Evolutionary conservation across 345 rosid species (phyloP), one percentile per base, ranked within the genome.

Genomic region (Brassica incana): DNA sequence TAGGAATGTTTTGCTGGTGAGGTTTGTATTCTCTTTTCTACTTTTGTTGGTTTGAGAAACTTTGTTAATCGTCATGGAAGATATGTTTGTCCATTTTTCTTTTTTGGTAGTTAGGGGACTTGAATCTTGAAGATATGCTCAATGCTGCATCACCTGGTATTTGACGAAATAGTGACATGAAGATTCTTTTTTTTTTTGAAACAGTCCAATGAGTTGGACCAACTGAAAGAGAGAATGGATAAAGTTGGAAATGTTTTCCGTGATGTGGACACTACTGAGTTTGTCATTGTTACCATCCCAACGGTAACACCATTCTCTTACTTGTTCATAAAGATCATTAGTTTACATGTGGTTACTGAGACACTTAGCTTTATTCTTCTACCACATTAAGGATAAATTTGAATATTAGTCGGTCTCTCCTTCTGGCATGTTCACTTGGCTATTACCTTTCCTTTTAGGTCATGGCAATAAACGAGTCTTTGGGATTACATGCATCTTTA

Each of bases 241-340:
- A 52, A 52, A 87, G 91, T 92, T 65, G 84, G 87, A 72, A 90
- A 89, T 80, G 87, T 92, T 75, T 91, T 92, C 76, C 89, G 79
- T 20, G 87, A 89, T 78, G 73, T 82, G 23, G 75, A 85, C 67
- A 62, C 84, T 77, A 91, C 91, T 4, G 94, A 91, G 81, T 92
- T 92, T 85, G 77, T 91, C 83, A 89, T 89, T 74, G 96, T 92
- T 62, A 87, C 94, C 54, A 89, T 89, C 85, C 97, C 97, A 67
- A 86, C 92, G 83, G 97, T 92, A 90, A 85, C 63, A 56, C 79
- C 38, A 73, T 82, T 40, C 35, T 65, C 38, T 69, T 14, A 11
- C 69, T 76, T 58, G 45, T 60, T 76, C 65, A 43, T 36, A 27
- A 43, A 11, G 43, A 70, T 33, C 40, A 5, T 23, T 33, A n/a